Conservation (phyloP, 1,284 basidiomycete species). For the Paramarasmius palmivorus region DNA sequence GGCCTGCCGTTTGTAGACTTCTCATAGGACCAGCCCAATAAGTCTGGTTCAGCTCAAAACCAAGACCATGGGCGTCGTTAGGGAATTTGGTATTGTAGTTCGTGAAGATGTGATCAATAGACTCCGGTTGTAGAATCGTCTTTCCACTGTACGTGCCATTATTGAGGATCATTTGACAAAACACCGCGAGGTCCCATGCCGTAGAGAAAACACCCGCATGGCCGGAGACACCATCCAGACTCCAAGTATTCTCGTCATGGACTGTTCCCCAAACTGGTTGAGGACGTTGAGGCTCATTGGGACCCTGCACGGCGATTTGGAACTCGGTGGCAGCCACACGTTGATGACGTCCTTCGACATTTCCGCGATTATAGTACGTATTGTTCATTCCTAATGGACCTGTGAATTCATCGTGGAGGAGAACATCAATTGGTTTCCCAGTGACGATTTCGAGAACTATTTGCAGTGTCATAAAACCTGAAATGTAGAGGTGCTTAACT, state of each 20-base stretch:
- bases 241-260: slow-evolving; percentile 29
- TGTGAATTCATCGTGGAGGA: slow-evolving; percentile 25
- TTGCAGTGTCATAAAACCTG: slow-evolving; percentile 27
- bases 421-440: slow-evolving; percentile 19
- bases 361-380: slow-evolving; percentile 25
- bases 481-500: neutral
- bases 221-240: slow-evolving; percentile 26
- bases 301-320: slow-evolving; percentile 23
- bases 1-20: slow-evolving; percentile 25
- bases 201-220: slow-evolving; percentile 28
- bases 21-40: slow-evolving; percentile 28
- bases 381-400: slow-evolving; percentile 25
- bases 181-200: slow-evolving; percentile 25
- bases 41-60: slow-evolving; percentile 26
- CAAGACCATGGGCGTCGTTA: slow-evolving; percentile 24
- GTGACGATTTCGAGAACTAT: slow-evolving; percentile 25
- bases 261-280: slow-evolving; percentile 29
- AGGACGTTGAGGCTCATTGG: slow-evolving; percentile 20
- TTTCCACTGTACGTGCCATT: slow-evolving; percentile 25
- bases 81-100: slow-evolving; percentile 26
- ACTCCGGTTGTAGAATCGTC: slow-evolving; percentile 22
- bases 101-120: slow-evolving; percentile 26
- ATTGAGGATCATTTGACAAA: slow-evolving; percentile 30
- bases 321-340: slow-evolving; percentile 23
- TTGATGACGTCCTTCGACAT: slow-evolving; percentile 11